Percentiles rank a stretch among this genome's conserved stretches.
Evolutionary conservation across 768 basidiomycete genomes (phyloP).

Genomic region (Suillus plorans): DNA sequence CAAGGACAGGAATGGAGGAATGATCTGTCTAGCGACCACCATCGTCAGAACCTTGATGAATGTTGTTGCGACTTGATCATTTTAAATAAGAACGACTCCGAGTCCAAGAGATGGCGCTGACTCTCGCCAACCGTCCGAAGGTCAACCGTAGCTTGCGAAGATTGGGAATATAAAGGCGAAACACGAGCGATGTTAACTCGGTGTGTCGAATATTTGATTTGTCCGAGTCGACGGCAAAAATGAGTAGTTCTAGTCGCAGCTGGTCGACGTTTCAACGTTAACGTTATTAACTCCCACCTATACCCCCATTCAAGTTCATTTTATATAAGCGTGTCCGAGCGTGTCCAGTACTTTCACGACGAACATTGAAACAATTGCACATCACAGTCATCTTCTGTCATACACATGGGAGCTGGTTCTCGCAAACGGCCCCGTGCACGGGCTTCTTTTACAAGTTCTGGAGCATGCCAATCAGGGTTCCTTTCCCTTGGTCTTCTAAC

Average conservation of each 20-base stretch:
- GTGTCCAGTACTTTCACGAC: too few species aligned
- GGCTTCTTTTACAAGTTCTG: neutral
- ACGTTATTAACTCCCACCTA: too few species aligned
- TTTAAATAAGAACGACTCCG: neutral
- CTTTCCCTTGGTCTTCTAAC: neutral
- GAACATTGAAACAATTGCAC: too few species aligned
- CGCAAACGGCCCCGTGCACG: neutral
- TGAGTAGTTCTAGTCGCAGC: constrained; percentile 44
- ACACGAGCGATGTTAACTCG: constrained; percentile 54
- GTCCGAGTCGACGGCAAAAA: constrained; percentile 42
- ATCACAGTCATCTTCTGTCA: too few species aligned
- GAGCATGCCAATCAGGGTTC: neutral
- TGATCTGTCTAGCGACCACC: constrained; percentile 28
- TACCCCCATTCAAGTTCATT: constrained; percentile 25
- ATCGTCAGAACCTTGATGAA: constrained; percentile 12
- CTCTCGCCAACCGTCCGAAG: constrained; percentile 13
- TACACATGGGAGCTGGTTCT: neutral
- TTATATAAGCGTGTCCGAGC: neutral
- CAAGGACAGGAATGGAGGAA: constrained; percentile 14
- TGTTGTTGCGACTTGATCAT: neutral
- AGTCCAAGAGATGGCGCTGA: neutral
- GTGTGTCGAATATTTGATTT: constrained; percentile 58
- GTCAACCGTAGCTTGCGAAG: constrained; percentile 48
- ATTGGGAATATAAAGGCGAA: constrained; percentile 46
- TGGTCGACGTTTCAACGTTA: constrained; percentile 2